Evolutionary conservation across 2,329 filamentous ascomycete genomes (phyloP).

Genomic region (Apiospora rasikravindrae): DNA sequence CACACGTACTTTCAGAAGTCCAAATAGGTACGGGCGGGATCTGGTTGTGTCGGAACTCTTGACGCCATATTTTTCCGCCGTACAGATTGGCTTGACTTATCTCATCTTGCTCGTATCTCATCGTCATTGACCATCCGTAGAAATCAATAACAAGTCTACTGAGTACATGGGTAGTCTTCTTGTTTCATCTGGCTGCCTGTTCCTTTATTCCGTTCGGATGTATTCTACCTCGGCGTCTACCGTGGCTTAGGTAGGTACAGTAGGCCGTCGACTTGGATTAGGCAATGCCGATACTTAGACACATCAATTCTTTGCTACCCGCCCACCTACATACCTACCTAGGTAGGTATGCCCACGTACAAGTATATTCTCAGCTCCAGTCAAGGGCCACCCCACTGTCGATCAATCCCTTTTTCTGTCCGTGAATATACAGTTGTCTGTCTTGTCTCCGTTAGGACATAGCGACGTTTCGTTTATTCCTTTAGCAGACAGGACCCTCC

Average conservation of each 20-base stretch:
- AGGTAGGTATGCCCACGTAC: background rate
- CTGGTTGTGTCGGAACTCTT: background rate
- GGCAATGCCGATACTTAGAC: background rate
- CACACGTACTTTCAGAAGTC: background rate
- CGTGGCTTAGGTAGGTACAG: background rate
- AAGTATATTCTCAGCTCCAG: background rate
- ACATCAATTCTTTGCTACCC: background rate
- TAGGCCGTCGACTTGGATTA: background rate
- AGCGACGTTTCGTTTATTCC: background rate
- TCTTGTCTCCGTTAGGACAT: background rate
- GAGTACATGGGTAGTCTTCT: no score
- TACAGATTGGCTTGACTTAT: background rate
- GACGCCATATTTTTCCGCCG: background rate
- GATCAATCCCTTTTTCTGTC: background rate
- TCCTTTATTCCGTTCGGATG: conserved; percentile 4
- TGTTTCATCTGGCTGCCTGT: conserved; percentile 9
- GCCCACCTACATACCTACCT: background rate
- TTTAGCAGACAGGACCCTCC: background rate
- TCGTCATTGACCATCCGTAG: background rate
- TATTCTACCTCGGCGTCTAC: background rate
- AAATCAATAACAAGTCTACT: background rate
- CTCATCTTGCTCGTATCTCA: background rate
- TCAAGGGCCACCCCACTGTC: conserved; percentile 5
- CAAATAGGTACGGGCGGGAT: background rate
- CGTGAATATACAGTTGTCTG: conserved; percentile 7